Percentiles rank a stretch among this genome's conserved stretches.
phyloP scores from a whole-genome alignment of 2,329 filamentous ascomycete species.

The Didymella keratinophila region DNA sequence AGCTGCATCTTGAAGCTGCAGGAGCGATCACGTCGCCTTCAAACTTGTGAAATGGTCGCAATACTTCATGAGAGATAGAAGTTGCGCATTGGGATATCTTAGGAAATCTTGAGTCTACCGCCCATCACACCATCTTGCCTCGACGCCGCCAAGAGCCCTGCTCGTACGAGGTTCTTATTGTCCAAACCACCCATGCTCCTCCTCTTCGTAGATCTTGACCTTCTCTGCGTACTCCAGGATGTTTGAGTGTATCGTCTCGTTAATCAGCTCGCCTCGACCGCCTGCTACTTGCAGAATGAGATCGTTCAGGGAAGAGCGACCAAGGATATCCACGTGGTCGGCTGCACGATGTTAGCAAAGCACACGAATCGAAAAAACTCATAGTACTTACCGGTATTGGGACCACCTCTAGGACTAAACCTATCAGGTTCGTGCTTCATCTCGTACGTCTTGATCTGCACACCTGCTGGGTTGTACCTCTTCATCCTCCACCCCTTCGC shows the following conservation, averaged over 20 bases:
- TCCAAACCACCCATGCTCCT: conserved; percentile 12
- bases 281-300: conserved; percentile 86
- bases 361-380: neutral
- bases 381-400: conserved; percentile 63
- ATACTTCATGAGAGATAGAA: neutral
- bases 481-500: conserved; percentile 92
- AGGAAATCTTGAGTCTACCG: conserved; percentile 2
- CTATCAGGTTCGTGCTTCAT: conserved; percentile 96
- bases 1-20: neutral
- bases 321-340: conserved; percentile 96
- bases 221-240: conserved; percentile 84
- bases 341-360: conserved; percentile 54
- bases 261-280: conserved; percentile 80
- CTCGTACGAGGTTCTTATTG: too few relatives aligned
- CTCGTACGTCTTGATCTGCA: conserved; percentile 84
- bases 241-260: conserved; percentile 78
- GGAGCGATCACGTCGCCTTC: neutral
- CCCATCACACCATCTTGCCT: conserved; percentile 7
- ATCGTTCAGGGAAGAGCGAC: conserved; percentile 87
- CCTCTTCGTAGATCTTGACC: conserved; percentile 77
- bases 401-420: conserved; percentile 80
- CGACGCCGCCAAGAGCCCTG: too few relatives aligned
- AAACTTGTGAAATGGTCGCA: neutral
- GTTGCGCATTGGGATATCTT: conserved; percentile 2
- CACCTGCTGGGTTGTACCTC: conserved; percentile 87